Evolutionary conservation across 1,284 basidiomycete species (phyloP), one percentile per base, ranked within the genome.

Genomic region (Mycena citricolor): DNA sequence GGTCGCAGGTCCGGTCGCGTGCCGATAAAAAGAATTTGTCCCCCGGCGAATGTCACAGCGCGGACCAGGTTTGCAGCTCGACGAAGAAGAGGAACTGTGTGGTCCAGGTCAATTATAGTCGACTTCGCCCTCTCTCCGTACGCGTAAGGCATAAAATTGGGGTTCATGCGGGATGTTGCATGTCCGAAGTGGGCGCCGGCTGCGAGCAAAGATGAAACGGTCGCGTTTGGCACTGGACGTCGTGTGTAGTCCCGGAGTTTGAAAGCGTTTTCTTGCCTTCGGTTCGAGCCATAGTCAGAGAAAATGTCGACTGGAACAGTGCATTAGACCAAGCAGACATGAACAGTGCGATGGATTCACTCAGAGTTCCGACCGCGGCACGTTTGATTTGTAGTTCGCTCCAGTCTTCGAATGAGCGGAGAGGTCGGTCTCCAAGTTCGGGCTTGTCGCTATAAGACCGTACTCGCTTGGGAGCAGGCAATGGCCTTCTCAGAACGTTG

Each of bases 181-280:
- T 99, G 95, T 4, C 97, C 97, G 32, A 99, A 81, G 61, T 98
- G 95, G 10, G 97, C 94, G 23, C 93, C 93, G 6, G 94, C 77
- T 1, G 97, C 94, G 31, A 98, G 72, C 46, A 99, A 83, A 33
- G 94, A 87, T 8, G 93, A 94, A 33, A 95, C 73, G 1, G 93
- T 92, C 47, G 86, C 73, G 49, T 88, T 70, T 35, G 78, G 68
- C 6, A 76, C 63, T 12, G 90, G 86, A 53, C 77, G 76, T 56
- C 83, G 80, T 20, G 92, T 74, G 25, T 74, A 62, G 55, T 94
- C 83, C 54, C 86, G 79, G 2, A 90, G 83, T 61, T 81, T 84
- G 66, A 78, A 94, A 22, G 81, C 73, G 49, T 77, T 87, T 17
- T 82, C 69, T 14, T 81, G 72, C 24, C 73, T 86, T 64, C 88